phyloP scores from a whole-genome alignment of 1,284 basidiomycete genomes.

The Marasmius sp. region DNA sequence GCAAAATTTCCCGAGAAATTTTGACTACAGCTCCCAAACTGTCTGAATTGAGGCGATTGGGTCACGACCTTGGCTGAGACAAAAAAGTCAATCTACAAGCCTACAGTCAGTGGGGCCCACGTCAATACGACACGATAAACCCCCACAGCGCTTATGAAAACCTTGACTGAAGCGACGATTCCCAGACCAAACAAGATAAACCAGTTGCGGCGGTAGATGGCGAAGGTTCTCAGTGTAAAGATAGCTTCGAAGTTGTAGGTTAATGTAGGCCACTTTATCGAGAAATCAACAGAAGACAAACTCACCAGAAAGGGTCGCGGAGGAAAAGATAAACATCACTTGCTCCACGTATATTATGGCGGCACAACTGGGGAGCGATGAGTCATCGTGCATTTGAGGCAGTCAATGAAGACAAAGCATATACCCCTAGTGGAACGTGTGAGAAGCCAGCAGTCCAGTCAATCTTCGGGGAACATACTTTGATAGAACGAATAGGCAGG shows the following conservation, averaged over 20 bases:
- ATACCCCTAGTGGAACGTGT: not conserved
- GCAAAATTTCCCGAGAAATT: not conserved
- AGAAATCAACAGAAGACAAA: too few species aligned
- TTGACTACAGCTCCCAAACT: slow-evolving; percentile 3
- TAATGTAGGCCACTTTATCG: not conserved
- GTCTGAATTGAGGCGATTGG: not conserved
- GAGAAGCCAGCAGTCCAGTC: not conserved
- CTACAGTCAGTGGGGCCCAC: not conserved
- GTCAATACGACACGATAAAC: not conserved
- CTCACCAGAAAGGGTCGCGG: not conserved
- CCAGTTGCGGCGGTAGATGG: slow-evolving; percentile 2
- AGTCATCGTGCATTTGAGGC: not conserved
- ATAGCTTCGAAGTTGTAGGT: not conserved
- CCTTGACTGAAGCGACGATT: not conserved
- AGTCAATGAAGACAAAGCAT: not conserved
- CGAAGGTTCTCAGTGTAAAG: not conserved
- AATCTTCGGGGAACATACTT: not conserved
- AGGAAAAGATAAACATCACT: not conserved
- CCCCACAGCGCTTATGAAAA: slow-evolving; percentile 2
- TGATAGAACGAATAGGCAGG: not conserved
- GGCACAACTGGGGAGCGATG: not conserved
- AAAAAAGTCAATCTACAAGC: not conserved
- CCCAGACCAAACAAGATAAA: not conserved
- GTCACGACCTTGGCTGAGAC: not conserved
- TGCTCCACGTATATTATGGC: slow-evolving; percentile 2